Base-by-base conservation (phyloP, 2,329 filamentous ascomycete species). In the Sclerotinia glacialis region DNA sequence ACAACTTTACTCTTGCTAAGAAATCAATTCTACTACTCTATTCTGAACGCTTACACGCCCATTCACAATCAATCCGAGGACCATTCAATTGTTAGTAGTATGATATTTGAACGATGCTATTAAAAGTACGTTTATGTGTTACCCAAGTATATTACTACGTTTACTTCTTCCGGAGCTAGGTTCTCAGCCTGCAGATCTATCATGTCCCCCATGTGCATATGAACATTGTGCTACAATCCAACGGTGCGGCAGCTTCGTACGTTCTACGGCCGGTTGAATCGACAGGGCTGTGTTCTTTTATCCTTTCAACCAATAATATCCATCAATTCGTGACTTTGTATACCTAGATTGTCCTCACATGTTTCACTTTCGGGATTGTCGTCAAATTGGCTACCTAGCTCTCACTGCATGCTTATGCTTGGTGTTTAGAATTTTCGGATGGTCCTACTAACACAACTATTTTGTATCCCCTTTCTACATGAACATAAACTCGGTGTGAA, bases 401-500 rank as follows among this genome's bases (percentile, higher is more conserved):
- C 5, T 37, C 63, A 61, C 55, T 61, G 55, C 64, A 61, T 66
- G 55, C 64, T 66, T 61, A 52, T 63, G 9, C 60, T 52, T 63
- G 26, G 55, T 60, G 34, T 44, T 52, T 42, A 16, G 44, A 65
- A 60, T 40, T 50, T 60, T 40, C 34, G 52, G 7, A 50, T 60
- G 21, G 63, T 60, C 42, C 54, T 65, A 65, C 63, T 37, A 37
- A 44, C 61, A 61, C 47, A 61, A 53, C 26, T 44, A 61, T 46
- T 31, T 65, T 47, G 44, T 49, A 60, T 23, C 28, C 37, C 46
- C 42, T 59, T 44, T 23, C 42, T 65, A 31, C 63, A 65, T 50
- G 23, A 26, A 34, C 64, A 65, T 60, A 65, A 61, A 65, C 47
- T 65, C 64, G 54, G 55, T 60, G 64, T 66, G 55, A 42, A 61